Evolutionary conservation across 2,329 filamentous ascomycete genomes (phyloP).

Genomic region (Cadophora luteo-olivacea): DNA sequence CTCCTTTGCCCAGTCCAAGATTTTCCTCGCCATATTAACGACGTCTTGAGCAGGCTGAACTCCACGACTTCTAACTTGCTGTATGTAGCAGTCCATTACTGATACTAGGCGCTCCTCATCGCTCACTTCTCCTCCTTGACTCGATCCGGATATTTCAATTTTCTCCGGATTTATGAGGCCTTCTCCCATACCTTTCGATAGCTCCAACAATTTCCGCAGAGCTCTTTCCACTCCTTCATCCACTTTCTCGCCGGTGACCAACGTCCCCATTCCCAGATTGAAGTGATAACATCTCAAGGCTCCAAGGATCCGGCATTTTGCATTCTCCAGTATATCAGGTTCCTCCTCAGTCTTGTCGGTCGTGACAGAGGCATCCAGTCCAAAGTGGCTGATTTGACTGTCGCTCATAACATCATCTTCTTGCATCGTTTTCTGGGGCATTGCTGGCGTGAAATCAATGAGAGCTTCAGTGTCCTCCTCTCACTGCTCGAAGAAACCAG

Average conservation of each 20-base stretch:
- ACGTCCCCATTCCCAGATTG: background rate
- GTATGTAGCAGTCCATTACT: background rate
- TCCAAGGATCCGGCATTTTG: background rate
- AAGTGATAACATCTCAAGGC: conserved; percentile 2
- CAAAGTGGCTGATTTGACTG: background rate
- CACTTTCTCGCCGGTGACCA: conserved; percentile 1
- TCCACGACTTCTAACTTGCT: background rate
- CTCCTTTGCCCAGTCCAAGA: background rate
- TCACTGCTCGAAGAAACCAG: background rate
- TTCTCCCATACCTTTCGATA: background rate
- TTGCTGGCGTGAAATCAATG: background rate
- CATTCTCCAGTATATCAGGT: background rate
- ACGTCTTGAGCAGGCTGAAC: background rate
- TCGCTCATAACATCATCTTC: background rate
- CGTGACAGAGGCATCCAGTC: background rate
- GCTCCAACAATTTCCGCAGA: background rate
- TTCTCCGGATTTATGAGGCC: background rate
- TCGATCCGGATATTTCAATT: background rate
- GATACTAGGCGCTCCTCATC: background rate
- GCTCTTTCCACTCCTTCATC: background rate
- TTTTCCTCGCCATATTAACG: background rate
- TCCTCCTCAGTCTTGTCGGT: background rate
- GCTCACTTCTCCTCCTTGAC: background rate
- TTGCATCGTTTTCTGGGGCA: background rate
- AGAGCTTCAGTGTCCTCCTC: background rate